Evolutionary conservation across 371 early-diverging fungal species (phyloP), one percentile per base, ranked within the genome.

Genomic region (Phascolomyces articulosus): DNA sequence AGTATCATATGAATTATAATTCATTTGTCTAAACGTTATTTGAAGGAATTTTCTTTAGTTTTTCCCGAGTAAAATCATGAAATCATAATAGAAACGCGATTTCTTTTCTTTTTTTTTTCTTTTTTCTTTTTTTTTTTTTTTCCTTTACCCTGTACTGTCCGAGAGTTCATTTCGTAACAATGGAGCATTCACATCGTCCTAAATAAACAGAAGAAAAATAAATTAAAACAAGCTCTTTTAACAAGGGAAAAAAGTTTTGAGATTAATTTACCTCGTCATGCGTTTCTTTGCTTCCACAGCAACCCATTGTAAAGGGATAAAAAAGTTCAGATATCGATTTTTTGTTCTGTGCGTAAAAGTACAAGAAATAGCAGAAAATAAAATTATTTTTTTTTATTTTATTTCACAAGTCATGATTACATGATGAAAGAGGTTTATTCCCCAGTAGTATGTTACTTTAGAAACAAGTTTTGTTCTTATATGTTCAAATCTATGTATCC

Each of bases 281-380:
- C 29, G 71, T 66, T 71, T 73, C 72, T 72, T 77, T 80, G 64
- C 80, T 80, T 40, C 75, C 70, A 68, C 80, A 80, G 55, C 80
- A 77, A 3, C 80, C 80, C 80, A 80, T 80, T 44, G 44, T n/a
- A 44, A 44, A 44, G 16, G 34, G 34, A 11, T 34, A 9, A 9
- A 34, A 34, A 34, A 34, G 34, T 34, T 11, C 34, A 34, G 34
- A 34, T 34, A 34, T 34, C 6, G 34, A n/a, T 34, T 34, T 34
- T 34, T 34, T 34, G 34, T 34, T 34, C 34, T 34, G 0, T 34
- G n/a, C n/a, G 34, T 34, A 44, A n/a, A 44, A n/a, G 16, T 4
- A 44, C 44, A 4, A 44, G 44, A 44, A 44, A 44, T 13, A 44
- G 8, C 44, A 44, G 44, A 44, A 44, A 0, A 44, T 4, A 16